Evolutionary conservation across 164 flowering plant species (phyloP), one percentile per base, ranked within the genome.

Genomic region (Nelumbo lutea): DNA sequence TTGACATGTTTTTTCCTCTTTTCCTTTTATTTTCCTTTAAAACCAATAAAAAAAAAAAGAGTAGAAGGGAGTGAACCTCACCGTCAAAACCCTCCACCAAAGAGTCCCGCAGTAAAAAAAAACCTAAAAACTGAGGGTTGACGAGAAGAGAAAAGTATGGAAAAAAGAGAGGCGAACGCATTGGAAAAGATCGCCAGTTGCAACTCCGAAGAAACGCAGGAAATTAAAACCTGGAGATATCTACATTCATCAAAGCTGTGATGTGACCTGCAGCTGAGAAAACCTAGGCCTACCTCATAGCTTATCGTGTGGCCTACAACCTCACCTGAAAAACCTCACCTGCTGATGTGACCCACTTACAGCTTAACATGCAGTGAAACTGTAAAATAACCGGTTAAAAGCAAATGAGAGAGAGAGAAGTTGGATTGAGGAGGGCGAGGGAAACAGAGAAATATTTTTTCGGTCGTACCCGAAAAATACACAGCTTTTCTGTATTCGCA

Each of bases 281-380:
- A 53, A 9, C 27, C 14, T 9, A 11, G n/a, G 57, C 57, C 14
- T 53, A 53, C 0, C n/a, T 53, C 3, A 53, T 53, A 53, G 57
- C 27, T 7, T 42, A 6, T 8, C 47, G 10, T 72, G 72, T 59
- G 64, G 56, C 70, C 81, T 71, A 71, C 80, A 68, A 64, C 55
- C 53, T 57, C 68, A 59, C 62, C 79, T 14, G 27, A 27, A 13
- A n/a, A 44, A 53, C 11, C 42, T 57, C 78, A 81, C 84, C 81
- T 83, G 83, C 65, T 84, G 90, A 89, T 89, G 94, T 89, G 94
- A 85, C 94, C 87, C 89, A 87, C 89, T 83, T 55, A 7, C 64
- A 75, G 81, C 81, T 76, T 53, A 75, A 84, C 86, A 73, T 59
- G 75, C 80, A 84, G 85, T 85, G 71, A 76, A 76, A 76, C 79